Evolutionary conservation across 2,329 filamentous ascomycete genomes (phyloP), one percentile per base, ranked within the genome.

Genomic region (Colletotrichum sp.): DNA sequence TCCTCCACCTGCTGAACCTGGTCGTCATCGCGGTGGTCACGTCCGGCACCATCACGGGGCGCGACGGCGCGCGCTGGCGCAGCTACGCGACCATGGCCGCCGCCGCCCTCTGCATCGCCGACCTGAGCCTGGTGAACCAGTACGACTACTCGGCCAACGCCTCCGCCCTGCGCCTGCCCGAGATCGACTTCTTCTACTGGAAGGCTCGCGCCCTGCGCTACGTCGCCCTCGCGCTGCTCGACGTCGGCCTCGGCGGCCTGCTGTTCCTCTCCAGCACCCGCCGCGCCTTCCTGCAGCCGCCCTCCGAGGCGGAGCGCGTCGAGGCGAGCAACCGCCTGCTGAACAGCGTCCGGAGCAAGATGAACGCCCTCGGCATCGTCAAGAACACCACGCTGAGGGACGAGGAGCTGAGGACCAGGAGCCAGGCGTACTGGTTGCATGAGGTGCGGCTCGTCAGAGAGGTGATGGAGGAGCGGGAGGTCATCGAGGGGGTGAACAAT

Each of bases 1-100:
- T 92, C 16, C 94, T 95, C n/a, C 96, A 99, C 84, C 86, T 99
- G 10, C 82, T 93, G 64, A 97, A 98, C 85, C 89, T 98, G 67
- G 85, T 91, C 71, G 84, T 93, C 63, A 85, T 98, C 22, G 95
- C 95, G 6, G 80, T 95, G 60, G 92, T 92, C 1, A 99, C 96
- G 0, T 95, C 94, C 1, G 87, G 90, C 3, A 83, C 91, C 1
- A 82, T 96, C 67, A 90, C 92, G 0, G 94, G 94, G 26, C 85
- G 86, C 48, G 90, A 93, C 74, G 93, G 92, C 6, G 86, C 88
- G 16, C 86, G 90, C 70, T 98, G 96, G 93, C 92, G 96, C 68
- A 90, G 86, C 8, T 88, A 90, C 15, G 94, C 94, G n/a, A 92
- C 93, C 7, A 86, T 96, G 18, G 87, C 90, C 0, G 92, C 91